These are phyloP conservation scores for Talaromyces funiculosus DNA, from an alignment of 2,329 filamentous ascomycete genomes.

Conservation along the genomic window DNA sequence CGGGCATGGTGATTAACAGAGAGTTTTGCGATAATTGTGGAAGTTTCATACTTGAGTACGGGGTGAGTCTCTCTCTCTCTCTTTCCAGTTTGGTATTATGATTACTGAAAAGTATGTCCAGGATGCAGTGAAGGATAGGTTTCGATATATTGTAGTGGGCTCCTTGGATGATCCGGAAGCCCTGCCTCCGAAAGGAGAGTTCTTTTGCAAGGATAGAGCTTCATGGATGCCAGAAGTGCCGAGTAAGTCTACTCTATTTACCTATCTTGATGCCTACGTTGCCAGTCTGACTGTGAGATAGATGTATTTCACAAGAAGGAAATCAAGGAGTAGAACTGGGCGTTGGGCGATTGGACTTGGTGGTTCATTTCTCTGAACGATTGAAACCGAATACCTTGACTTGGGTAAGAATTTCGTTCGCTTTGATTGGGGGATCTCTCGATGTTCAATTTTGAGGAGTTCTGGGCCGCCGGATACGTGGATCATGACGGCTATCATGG, in stretches of 20 bases:
- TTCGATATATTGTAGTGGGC: slow-evolving; percentile 44
- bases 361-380: slow-evolving; percentile 44
- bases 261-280: background rate
- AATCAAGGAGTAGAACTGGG: slow-evolving; percentile 21
- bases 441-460: background rate
- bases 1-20: slow-evolving; percentile 42
- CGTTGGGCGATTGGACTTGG: slow-evolving; percentile 36
- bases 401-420: slow-evolving; percentile 35
- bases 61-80: slow-evolving; percentile 31
- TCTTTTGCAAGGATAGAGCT: slow-evolving; percentile 47
- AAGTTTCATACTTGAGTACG: slow-evolving; percentile 49
- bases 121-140: slow-evolving; percentile 30
- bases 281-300: background rate
- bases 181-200: slow-evolving; percentile 51
- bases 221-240: slow-evolving; percentile 49
- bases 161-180: slow-evolving; percentile 47
- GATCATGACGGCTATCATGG: background rate
- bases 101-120: slow-evolving; percentile 9
- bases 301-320: slow-evolving; percentile 8
- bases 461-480: background rate
- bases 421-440: background rate
- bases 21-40: slow-evolving; percentile 52
- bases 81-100: background rate
- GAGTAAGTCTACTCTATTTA: slow-evolving; percentile 28
- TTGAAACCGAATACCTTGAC: slow-evolving; percentile 44